Conservation (phyloP, 495 filamentous ascomycete species). For the Chaetomium tenue region DNA sequence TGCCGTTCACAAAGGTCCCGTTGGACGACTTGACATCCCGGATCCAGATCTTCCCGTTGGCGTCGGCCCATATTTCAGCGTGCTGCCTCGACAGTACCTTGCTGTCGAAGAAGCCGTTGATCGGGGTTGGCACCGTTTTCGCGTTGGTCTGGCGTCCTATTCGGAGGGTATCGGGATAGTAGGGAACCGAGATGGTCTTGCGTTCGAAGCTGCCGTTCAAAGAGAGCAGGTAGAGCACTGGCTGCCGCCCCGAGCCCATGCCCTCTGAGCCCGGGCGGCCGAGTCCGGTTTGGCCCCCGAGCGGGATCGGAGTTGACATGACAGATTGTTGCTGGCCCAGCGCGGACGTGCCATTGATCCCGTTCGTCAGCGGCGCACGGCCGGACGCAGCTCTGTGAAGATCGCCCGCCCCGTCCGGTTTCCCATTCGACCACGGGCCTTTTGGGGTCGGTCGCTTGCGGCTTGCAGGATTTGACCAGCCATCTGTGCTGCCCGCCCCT, state of each 20-base stretch:
- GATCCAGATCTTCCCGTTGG: constrained; percentile 88
- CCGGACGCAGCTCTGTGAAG: constrained; percentile 44
- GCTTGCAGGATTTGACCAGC: constrained; percentile 52
- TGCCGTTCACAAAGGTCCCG: constrained; percentile 96
- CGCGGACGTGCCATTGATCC: constrained; percentile 61
- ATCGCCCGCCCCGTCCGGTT: constrained; percentile 45
- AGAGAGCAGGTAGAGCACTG: constrained; percentile 76
- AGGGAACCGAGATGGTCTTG: constrained; percentile 91
- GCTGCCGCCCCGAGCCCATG: constrained; percentile 58
- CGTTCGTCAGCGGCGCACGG: constrained; percentile 51
- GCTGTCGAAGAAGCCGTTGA: constrained; percentile 95
- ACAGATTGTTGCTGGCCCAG: constrained; percentile 74
- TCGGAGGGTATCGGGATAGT: constrained; percentile 78
- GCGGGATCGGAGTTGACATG: constrained; percentile 52
- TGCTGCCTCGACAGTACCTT: constrained; percentile 96
- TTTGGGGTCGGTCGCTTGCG: constrained; percentile 65
- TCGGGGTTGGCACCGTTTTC: constrained; percentile 83
- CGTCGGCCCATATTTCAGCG: constrained; percentile 93
- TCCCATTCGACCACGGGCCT: constrained; percentile 66
- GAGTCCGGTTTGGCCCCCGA: constrained; percentile 40
- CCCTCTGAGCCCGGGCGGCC: constrained; percentile 55
- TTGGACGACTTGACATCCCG: constrained; percentile 98
- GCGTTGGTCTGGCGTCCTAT: constrained; percentile 97
- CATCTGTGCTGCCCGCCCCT: constrained; percentile 42
- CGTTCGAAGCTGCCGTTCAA: constrained; percentile 94